Conservation (phyloP, 2,329 filamentous ascomycete genomes). For the Aspergillus fischeri region DNA sequence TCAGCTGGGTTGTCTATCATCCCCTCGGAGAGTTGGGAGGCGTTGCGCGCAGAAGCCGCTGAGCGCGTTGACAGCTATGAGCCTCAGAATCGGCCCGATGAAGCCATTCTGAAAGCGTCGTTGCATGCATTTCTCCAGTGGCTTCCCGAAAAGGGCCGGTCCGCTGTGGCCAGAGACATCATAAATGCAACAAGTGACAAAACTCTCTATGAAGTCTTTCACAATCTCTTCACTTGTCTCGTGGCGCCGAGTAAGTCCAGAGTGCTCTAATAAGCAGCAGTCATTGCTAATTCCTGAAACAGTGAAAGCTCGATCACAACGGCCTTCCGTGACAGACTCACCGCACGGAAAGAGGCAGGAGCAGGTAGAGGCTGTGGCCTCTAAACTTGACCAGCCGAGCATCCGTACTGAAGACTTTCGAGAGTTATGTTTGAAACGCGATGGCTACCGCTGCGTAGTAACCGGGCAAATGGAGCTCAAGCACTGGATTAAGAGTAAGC, state of each 20-base stretch:
- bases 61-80: not conserved
- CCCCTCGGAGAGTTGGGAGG: not conserved
- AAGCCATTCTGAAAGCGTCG: not conserved
- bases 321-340: not conserved
- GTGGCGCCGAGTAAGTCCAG: not conserved
- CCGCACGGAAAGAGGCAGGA: not conserved
- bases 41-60: not conserved
- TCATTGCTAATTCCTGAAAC: not conserved
- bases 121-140: not conserved
- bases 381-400: not conserved
- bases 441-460: slow-evolving; percentile 1
- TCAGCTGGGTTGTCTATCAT: not conserved
- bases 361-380: not conserved
- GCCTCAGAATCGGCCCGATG: not conserved
- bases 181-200: not conserved
- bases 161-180: not conserved
- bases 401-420: not conserved
- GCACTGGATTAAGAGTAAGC: not conserved
- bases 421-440: not conserved
- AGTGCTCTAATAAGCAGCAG: not conserved
- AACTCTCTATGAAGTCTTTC: not conserved
- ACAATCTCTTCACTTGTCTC: not conserved
- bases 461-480: not conserved
- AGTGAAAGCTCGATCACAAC: slow-evolving; percentile 2
- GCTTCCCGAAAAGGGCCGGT: slow-evolving; percentile 1